Percentiles rank a stretch among this genome's conserved stretches.
Evolutionary conservation across 352 stramenopile genomes (phyloP).

Genomic region (Plasmopara halstedii): DNA sequence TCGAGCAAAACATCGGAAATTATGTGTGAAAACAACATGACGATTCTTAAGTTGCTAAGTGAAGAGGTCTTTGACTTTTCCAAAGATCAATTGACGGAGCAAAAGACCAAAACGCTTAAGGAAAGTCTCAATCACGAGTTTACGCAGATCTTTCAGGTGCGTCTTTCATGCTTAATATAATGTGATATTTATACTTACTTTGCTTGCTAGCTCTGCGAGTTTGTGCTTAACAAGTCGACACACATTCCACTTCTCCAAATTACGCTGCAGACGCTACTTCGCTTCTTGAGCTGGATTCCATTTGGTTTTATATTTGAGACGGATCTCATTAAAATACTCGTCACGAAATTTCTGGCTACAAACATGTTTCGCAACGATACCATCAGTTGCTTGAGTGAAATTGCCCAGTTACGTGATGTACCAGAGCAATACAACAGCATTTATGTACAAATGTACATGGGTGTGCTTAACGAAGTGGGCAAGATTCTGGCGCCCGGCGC

Average conservation of each 20-base stretch:
- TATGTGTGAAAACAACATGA: slow-evolving; percentile 99
- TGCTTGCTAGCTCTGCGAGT: slow-evolving; percentile 89
- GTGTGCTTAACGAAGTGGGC: slow-evolving; percentile 89
- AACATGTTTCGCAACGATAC: slow-evolving; percentile 95
- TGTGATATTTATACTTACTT: not conserved
- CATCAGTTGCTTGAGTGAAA: slow-evolving; percentile 98
- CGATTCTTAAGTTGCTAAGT: slow-evolving; percentile 97
- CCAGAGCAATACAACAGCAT: slow-evolving; percentile 89
- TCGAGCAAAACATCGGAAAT: slow-evolving; percentile 94
- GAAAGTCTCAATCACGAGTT: slow-evolving; percentile 98
- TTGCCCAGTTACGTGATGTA: slow-evolving; percentile 91
- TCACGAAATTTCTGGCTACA: slow-evolving; percentile 95
- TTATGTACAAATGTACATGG: slow-evolving; percentile 93
- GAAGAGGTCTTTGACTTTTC: slow-evolving; percentile 99
- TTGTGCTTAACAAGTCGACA: slow-evolving; percentile 94
- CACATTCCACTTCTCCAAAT: slow-evolving; percentile 91
- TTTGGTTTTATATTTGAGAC: slow-evolving; percentile 98
- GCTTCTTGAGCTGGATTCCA: slow-evolving; percentile 98
- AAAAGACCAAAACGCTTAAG: slow-evolving; percentile 98
- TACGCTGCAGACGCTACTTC: slow-evolving; percentile 95
- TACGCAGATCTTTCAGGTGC: slow-evolving; percentile 92
- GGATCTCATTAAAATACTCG: slow-evolving; percentile 91
- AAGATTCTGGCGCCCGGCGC: slow-evolving; percentile 88
- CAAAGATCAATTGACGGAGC: slow-evolving; percentile 96
- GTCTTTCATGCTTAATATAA: not conserved